phyloP scores from a whole-genome alignment of 169 alveolate species.

The Cryptosporidium parvum region DNA sequence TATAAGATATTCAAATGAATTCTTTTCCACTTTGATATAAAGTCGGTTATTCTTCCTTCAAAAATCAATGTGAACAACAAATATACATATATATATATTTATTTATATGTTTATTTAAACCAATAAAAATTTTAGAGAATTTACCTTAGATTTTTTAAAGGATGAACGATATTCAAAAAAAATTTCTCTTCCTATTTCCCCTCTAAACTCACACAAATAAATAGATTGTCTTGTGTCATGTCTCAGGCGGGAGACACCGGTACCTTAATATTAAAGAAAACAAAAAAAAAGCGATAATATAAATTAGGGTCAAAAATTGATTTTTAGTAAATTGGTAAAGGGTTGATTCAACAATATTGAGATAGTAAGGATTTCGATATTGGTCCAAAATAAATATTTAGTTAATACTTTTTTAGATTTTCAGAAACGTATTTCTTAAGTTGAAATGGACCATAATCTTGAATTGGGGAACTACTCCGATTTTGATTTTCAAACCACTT shows the following conservation, averaged over 20 bases:
- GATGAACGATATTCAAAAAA: background rate
- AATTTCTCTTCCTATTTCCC: background rate
- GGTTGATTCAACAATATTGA: too few relatives aligned
- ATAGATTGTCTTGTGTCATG: conserved; percentile 58
- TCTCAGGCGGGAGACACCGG: conserved; percentile 49
- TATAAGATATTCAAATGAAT: background rate
- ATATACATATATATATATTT: background rate
- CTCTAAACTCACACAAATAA: conserved; percentile 61
- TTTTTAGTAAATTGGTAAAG: background rate
- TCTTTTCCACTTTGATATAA: background rate
- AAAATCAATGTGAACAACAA: background rate
- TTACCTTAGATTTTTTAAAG: background rate
- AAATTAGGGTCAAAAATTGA: background rate
- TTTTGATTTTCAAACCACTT: background rate
- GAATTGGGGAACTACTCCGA: conserved; percentile 15
- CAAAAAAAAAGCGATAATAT: background rate
- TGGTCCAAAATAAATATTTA: too few relatives aligned
- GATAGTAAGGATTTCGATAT: background rate
- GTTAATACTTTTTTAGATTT: background rate
- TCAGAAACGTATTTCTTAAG: background rate
- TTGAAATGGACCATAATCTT: conserved; percentile 21
- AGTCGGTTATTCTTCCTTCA: background rate
- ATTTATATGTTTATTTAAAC: background rate
- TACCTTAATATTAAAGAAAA: conserved; percentile 7
- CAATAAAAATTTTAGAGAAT: background rate